These are phyloP conservation scores for Rheum nobile DNA, from an alignment of 148 eudicot species.

Conservation along the genomic window DNA sequence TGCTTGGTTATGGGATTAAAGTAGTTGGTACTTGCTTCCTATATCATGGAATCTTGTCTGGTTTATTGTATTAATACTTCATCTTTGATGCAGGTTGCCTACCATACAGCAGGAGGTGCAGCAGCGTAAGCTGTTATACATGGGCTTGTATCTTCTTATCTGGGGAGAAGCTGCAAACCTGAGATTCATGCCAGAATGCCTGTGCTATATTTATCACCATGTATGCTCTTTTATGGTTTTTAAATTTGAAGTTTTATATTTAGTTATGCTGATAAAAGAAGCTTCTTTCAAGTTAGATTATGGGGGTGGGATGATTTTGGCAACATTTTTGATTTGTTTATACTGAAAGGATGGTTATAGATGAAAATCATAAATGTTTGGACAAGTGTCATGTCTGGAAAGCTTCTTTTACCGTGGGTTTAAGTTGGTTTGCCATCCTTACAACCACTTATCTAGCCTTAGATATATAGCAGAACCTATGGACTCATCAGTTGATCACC, in stretches of 20 bases:
- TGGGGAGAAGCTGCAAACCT: conserved; percentile 99
- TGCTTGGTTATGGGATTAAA: not conserved
- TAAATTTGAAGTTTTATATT: not conserved
- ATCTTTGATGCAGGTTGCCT: conserved; percentile 55
- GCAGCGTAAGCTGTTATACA: conserved; percentile 79
- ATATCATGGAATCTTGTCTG: not conserved
- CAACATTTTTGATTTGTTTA: not conserved
- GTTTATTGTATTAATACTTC: not conserved
- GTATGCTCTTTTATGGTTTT: conserved; percentile 30
- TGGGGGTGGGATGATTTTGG: not conserved
- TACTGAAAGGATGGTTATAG: not conserved
- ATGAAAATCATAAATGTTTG: not conserved
- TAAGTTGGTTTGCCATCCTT: not conserved
- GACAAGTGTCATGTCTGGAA: not conserved
- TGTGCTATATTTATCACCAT: conserved; percentile 94
- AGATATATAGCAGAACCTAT: not conserved
- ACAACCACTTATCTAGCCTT: not conserved
- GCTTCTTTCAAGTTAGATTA: not conserved
- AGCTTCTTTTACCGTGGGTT: not conserved
- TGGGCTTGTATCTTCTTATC: conserved; percentile 94
- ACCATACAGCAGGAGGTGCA: conserved; percentile 96
- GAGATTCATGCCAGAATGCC: conserved; percentile 99
- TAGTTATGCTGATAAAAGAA: not conserved
- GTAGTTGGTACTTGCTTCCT: not conserved
- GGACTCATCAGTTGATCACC: not conserved